Base-by-base conservation (phyloP, 805 yeast genomes). In the Saturnispora galanensis region DNA sequence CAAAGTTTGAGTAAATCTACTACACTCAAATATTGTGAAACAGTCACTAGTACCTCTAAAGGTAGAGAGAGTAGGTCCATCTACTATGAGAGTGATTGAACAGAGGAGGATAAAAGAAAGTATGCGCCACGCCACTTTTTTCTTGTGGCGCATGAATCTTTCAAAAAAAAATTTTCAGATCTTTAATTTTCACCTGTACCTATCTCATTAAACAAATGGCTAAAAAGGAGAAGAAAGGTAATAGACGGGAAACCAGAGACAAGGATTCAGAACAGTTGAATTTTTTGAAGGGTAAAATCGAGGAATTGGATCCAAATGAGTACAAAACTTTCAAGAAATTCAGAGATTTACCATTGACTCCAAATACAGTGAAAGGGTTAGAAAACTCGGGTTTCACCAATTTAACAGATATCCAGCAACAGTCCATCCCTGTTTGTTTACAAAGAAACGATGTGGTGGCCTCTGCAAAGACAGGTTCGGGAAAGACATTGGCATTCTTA, bases 401-500 rank as follows among this genome's bases (percentile, higher is more conserved):
- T 10, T 63, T 89, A 67, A 93, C 98, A 0, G 95, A 84, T 36
- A 85, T 93, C 47, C 99, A 93, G 56, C 76, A 73, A 48, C 78
- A 77, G 39, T 70, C 96, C 5, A 84, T 93, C 26, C 84, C 94
- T 0, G 64, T 73, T 11, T 78, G 93, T 1, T 65, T 93, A 48
- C 79, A 84, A 53, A 90, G 93, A 1, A 66, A 72, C 30, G 97
- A 88, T 65, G 61, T 89, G 2, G 69, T 89, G 53, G 96, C 87
- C 10, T 89, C 95, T 16, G 96, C 96, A 16, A 77, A 78, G 54
- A 88, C 97, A 0, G 90, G 90, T 2, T 84, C 95, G 3, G 97
- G 97, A 17, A 88, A 88, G 57, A 88, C 97, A 0, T 63, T 88
- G 47, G 89, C 96, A 10, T 88, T 89, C 55, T 66, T 88, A 52